A percentile compares a stretch with the other conserved stretches of the same genome.
Conservation (phyloP, 2,329 filamentous ascomycete genomes). For the Phialocephala sp. region DNA sequence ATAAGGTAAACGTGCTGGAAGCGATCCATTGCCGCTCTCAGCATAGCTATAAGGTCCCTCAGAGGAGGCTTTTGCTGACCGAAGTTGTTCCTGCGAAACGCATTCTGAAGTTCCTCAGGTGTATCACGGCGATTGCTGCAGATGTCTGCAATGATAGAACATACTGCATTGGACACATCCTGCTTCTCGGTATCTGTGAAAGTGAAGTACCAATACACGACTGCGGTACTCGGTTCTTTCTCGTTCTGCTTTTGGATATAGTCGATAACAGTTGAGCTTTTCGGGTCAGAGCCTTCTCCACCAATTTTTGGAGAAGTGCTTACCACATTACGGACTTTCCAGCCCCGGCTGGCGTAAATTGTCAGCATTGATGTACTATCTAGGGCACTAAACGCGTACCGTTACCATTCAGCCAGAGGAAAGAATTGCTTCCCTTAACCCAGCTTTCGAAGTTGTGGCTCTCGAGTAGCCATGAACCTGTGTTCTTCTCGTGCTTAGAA, state of each 20-base stretch:
- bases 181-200: not conserved
- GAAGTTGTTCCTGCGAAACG: constrained; percentile 1
- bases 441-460: constrained; percentile 17
- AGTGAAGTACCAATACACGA: constrained; percentile 1
- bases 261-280: not conserved
- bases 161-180: constrained; percentile 16
- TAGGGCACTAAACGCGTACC: too few species aligned
- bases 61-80: not conserved
- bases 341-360: not conserved
- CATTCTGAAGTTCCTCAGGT: constrained; percentile 10
- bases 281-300: not conserved
- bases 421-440: not conserved
- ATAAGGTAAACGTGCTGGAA: not conserved
- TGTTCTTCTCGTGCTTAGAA: constrained; percentile 20
- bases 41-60: not conserved
- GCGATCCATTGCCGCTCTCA: not conserved
- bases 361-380: too few species aligned
- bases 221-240: not conserved
- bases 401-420: too few species aligned
- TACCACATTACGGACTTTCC: not conserved
- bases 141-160: constrained; percentile 23
- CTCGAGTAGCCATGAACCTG: constrained; percentile 28
- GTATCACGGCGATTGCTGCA: constrained; percentile 23
- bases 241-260: not conserved
- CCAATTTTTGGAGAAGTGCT: not conserved